These are phyloP conservation scores for Cladophialophora exuberans DNA, from an alignment of 2,329 filamentous ascomycete species.

Conservation along the genomic window DNA sequence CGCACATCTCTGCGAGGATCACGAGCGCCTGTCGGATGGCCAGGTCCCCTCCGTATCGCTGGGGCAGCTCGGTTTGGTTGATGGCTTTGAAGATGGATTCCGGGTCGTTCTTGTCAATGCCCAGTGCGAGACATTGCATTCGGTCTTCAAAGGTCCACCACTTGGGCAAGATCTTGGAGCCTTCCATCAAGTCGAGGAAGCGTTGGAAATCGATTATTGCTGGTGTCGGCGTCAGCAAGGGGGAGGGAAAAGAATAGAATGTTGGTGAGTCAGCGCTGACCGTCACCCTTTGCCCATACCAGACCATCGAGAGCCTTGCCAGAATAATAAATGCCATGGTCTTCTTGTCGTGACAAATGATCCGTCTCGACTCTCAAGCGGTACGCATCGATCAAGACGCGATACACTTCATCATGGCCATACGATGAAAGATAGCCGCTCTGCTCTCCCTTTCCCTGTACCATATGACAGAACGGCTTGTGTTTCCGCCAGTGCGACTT, in stretches of 20 bases:
- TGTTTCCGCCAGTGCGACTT: slow-evolving; percentile 36
- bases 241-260: not conserved
- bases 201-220: slow-evolving; percentile 40
- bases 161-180: slow-evolving; percentile 43
- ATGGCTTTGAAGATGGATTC: slow-evolving; percentile 30
- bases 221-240: not conserved
- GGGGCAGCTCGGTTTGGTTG: slow-evolving; percentile 31
- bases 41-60: slow-evolving; percentile 31
- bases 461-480: slow-evolving; percentile 33
- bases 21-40: slow-evolving; percentile 28
- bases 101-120: slow-evolving; percentile 28
- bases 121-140: slow-evolving; percentile 31
- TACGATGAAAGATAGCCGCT: slow-evolving; percentile 34
- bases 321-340: slow-evolving; percentile 32
- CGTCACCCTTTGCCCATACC: slow-evolving; percentile 32
- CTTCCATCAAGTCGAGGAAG: slow-evolving; percentile 41
- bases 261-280: slow-evolving; percentile 2
- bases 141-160: slow-evolving; percentile 34
- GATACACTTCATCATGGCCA: slow-evolving; percentile 31
- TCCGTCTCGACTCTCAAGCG: slow-evolving; percentile 37
- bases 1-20: slow-evolving; percentile 32
- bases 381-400: slow-evolving; percentile 37
- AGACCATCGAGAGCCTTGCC: slow-evolving; percentile 43
- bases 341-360: slow-evolving; percentile 33
- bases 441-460: slow-evolving; percentile 31